A percentile compares a stretch with the other conserved stretches of the same genome.
Conservation (phyloP, 2,329 filamentous ascomycete genomes). For the Diaporthe sp. region DNA sequence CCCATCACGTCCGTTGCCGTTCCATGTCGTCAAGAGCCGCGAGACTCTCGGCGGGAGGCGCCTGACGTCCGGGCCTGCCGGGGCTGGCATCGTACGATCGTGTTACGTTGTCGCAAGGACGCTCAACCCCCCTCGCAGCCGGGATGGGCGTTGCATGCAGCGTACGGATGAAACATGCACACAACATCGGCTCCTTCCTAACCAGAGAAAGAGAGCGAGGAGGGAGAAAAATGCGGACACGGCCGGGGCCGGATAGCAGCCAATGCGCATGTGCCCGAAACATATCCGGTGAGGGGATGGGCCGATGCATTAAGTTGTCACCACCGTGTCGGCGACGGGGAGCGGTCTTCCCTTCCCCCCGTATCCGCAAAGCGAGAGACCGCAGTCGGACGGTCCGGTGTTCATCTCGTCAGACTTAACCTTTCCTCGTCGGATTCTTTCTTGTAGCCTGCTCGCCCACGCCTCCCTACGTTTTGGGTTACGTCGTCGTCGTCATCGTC, state of each 20-base stretch:
- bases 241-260: background rate
- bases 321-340: background rate
- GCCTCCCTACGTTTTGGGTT: background rate
- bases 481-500: background rate
- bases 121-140: background rate
- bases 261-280: background rate
- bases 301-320: background rate
- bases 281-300: background rate
- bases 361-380: background rate
- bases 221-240: background rate
- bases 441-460: background rate
- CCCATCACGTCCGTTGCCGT: too few species aligned
- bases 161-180: slow-evolving; percentile 21
- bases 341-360: background rate
- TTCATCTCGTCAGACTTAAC: background rate
- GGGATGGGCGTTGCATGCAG: slow-evolving; percentile 3
- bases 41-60: background rate
- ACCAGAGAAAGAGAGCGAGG: background rate
- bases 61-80: background rate
- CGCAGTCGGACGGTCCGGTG: background rate
- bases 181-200: background rate
- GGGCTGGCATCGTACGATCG: slow-evolving; percentile 5
- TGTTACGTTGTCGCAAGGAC: background rate
- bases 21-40: slow-evolving; percentile 44
- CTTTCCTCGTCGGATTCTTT: background rate